phyloP scores from a whole-genome alignment of 352 stramenopile species.

The Phytophthora vignae region DNA sequence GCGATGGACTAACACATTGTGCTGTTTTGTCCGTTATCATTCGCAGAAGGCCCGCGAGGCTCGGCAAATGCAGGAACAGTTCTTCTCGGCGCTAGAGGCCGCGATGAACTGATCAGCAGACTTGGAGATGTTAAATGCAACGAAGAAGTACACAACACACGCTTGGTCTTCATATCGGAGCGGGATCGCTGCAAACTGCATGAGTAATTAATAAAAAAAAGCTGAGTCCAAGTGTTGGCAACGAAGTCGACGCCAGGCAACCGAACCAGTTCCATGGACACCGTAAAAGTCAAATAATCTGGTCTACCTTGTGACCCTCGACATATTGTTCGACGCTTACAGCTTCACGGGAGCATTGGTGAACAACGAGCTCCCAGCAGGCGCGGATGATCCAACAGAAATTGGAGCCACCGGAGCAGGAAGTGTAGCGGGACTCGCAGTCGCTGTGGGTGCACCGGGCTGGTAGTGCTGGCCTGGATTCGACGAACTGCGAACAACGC shows the following conservation, averaged over 20 bases:
- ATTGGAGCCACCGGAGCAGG: constrained; percentile 2
- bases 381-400: constrained; percentile 26
- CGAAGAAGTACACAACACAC: neutral
- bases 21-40: constrained; percentile 7
- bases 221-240: constrained; percentile 22
- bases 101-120: constrained; percentile 40
- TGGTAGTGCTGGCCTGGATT: constrained; percentile 14
- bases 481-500: constrained; percentile 34
- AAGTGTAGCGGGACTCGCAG: neutral
- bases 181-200: neutral
- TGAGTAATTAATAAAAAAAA: constrained; percentile 51
- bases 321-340: constrained; percentile 20
- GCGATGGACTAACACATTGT: constrained; percentile 2
- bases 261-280: constrained; percentile 9
- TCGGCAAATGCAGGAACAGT: constrained; percentile 68
- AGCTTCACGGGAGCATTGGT: constrained; percentile 57
- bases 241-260: neutral
- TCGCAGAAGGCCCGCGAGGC: constrained; percentile 55
- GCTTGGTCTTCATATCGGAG: neutral
- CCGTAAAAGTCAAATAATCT: neutral
- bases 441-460: constrained; percentile 2
- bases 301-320: constrained; percentile 7
- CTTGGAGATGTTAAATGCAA: neutral
- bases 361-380: constrained; percentile 34
- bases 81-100: constrained; percentile 67